These are phyloP conservation scores for Westerdykella ornata DNA, from an alignment of 2,329 filamentous ascomycete species.

Conservation along the genomic window DNA sequence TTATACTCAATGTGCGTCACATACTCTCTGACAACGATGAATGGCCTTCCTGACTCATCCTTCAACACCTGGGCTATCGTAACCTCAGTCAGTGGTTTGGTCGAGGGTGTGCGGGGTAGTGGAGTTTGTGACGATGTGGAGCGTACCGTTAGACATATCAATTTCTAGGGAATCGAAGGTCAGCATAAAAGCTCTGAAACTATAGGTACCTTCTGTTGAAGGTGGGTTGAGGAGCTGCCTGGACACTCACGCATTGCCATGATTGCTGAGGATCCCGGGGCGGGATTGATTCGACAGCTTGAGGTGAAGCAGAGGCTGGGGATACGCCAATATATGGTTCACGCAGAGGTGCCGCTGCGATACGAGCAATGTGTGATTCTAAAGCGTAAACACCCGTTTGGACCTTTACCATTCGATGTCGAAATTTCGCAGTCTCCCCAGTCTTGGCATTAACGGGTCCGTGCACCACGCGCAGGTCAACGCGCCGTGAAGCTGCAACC, in stretches of 20 bases:
- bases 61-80: slow-evolving; percentile 68
- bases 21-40: slow-evolving; percentile 97
- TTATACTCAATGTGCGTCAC: slow-evolving; percentile 33
- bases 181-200: slow-evolving; percentile 10
- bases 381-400: slow-evolving; percentile 14
- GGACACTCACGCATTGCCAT: slow-evolving; percentile 39
- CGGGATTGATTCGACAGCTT: slow-evolving; percentile 3
- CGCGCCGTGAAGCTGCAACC: slow-evolving; percentile 6
- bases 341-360: neutral
- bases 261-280: slow-evolving; percentile 13
- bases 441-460: slow-evolving; percentile 4
- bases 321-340: neutral
- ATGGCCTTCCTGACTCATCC: slow-evolving; percentile 94
- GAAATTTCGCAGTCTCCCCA: slow-evolving; percentile 13
- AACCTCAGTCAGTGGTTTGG: slow-evolving; percentile 20
- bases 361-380: slow-evolving; percentile 26
- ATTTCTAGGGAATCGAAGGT: slow-evolving; percentile 53
- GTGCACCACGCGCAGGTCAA: neutral
- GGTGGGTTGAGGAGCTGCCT: slow-evolving; percentile 12
- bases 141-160: slow-evolving; percentile 73
- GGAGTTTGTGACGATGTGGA: slow-evolving; percentile 4
- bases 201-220: neutral
- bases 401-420: slow-evolving; percentile 5
- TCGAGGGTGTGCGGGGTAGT: slow-evolving; percentile 5
- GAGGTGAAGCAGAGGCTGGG: slow-evolving; percentile 1